Evolutionary conservation across 1,284 basidiomycete species (phyloP).

Genomic region (Exobasidium cylindrosporum): DNA sequence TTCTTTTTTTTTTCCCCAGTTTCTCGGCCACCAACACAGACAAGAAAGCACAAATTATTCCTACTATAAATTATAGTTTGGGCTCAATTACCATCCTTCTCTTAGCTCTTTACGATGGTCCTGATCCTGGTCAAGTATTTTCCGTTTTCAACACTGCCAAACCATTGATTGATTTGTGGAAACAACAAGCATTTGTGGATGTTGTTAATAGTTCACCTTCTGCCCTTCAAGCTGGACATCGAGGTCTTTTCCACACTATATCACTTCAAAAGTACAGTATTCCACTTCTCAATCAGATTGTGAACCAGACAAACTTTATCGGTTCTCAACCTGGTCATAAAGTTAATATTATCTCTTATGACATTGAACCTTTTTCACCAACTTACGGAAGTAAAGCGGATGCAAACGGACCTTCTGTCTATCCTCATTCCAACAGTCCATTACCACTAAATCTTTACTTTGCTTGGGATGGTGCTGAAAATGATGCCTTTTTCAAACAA

Average conservation of each 20-base stretch:
- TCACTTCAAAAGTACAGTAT: conserved; percentile 18
- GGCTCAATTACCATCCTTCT: conserved; percentile 23
- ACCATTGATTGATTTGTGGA: conserved; percentile 32
- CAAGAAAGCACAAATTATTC: conserved; percentile 31
- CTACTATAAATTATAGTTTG: conserved; percentile 33
- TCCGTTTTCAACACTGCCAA: conserved; percentile 24
- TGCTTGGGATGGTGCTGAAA: conserved; percentile 28
- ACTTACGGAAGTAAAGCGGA: background rate
- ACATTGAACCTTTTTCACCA: background rate
- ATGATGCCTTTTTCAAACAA: conserved; percentile 33
- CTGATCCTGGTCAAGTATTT: conserved; percentile 19
- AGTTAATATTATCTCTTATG: background rate
- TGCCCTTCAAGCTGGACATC: conserved; percentile 18
- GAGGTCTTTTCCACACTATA: conserved; percentile 38
- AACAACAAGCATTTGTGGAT: conserved; percentile 23
- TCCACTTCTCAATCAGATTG: conserved; percentile 17
- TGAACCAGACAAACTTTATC: conserved; percentile 27
- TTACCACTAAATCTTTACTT: conserved; percentile 42
- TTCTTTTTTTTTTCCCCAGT: too few relatives aligned
- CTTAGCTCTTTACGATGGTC: conserved; percentile 36
- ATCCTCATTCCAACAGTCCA: conserved; percentile 31
- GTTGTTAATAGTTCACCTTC: conserved; percentile 30
- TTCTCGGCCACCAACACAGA: conserved; percentile 36
- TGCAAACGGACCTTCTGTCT: conserved; percentile 19
- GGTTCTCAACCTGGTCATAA: conserved; percentile 22